Evolutionary conservation across 805 yeast genomes (phyloP).

Genomic region (Debaryomyces prosopidis): DNA sequence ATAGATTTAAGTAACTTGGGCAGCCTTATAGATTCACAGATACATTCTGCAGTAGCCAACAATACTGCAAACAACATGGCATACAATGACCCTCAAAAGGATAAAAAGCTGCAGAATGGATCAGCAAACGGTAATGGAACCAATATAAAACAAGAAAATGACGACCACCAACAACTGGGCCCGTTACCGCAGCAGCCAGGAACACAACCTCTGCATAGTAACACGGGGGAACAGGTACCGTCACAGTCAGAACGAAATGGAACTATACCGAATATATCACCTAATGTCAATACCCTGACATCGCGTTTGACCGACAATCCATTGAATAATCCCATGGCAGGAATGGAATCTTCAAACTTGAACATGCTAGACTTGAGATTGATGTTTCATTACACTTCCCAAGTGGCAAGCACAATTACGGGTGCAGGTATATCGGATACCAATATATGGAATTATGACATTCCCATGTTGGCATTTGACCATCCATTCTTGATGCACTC

Average conservation of each 20-base stretch:
- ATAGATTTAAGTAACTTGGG: slow-evolving; percentile 39
- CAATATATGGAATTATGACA: slow-evolving; percentile 83
- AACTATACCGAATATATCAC: slow-evolving; percentile 18
- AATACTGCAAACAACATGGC: neutral
- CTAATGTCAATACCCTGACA: slow-evolving; percentile 16
- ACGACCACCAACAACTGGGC: neutral
- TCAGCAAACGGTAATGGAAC: neutral
- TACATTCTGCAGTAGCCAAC: slow-evolving; percentile 7
- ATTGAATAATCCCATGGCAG: slow-evolving; percentile 13
- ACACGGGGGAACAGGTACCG: too few species aligned
- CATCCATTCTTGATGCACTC: slow-evolving; percentile 93
- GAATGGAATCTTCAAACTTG: slow-evolving; percentile 26
- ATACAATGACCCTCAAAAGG: neutral
- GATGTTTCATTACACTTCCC: slow-evolving; percentile 84
- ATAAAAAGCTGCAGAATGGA: neutral
- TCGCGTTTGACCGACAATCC: slow-evolving; percentile 7
- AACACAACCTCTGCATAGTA: neutral
- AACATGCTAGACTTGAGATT: slow-evolving; percentile 77
- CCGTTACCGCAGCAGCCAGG: neutral
- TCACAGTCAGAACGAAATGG: neutral
- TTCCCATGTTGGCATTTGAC: slow-evolving; percentile 84
- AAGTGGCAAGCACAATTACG: slow-evolving; percentile 83
- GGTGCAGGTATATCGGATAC: slow-evolving; percentile 88
- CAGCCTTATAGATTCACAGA: slow-evolving; percentile 24
- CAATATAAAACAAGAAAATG: neutral